phyloP scores from a whole-genome alignment of 805 yeast genomes.

The Metahyphopichia silvanorum region DNA sequence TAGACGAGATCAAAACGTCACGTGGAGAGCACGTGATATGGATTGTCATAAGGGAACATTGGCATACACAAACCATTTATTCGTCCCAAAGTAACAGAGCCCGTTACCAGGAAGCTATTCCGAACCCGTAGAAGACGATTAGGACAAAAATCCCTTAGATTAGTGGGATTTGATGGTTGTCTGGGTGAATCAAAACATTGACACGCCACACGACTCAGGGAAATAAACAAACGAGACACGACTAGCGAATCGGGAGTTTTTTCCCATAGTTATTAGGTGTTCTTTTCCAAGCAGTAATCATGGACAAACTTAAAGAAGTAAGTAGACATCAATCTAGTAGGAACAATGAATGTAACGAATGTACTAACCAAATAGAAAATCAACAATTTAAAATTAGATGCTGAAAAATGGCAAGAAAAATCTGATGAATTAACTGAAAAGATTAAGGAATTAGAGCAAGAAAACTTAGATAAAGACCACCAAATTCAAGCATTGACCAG shows the following conservation, averaged over 20 bases:
- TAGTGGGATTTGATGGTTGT: too few species aligned
- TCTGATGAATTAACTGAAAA: slow-evolving; percentile 80
- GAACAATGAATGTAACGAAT: not conserved
- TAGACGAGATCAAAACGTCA: too few species aligned
- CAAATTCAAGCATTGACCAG: slow-evolving; percentile 90
- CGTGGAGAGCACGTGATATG: too few species aligned
- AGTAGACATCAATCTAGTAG: slow-evolving; percentile 17
- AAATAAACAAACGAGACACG: too few species aligned
- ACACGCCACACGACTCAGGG: too few species aligned
- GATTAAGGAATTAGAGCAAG: slow-evolving; percentile 90
- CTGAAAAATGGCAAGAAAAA: slow-evolving; percentile 97
- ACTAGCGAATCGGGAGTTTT: slow-evolving; percentile 1
- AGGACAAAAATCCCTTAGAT: too few species aligned
- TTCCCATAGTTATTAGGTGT: slow-evolving; percentile 1
- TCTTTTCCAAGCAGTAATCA: slow-evolving; percentile 17
- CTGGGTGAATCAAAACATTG: too few species aligned
- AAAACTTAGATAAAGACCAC: slow-evolving; percentile 87
- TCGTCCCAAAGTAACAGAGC: too few species aligned
- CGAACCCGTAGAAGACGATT: too few species aligned
- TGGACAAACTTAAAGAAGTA: slow-evolving; percentile 64
- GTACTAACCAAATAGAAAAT: slow-evolving; percentile 53
- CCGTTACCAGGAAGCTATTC: too few species aligned
- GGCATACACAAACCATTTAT: too few species aligned
- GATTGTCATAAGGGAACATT: too few species aligned
- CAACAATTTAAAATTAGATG: slow-evolving; percentile 85